These are phyloP conservation scores for Pseudopithomyces chartarum DNA, from an alignment of 2,329 filamentous ascomycete species.

Conservation along the genomic window DNA sequence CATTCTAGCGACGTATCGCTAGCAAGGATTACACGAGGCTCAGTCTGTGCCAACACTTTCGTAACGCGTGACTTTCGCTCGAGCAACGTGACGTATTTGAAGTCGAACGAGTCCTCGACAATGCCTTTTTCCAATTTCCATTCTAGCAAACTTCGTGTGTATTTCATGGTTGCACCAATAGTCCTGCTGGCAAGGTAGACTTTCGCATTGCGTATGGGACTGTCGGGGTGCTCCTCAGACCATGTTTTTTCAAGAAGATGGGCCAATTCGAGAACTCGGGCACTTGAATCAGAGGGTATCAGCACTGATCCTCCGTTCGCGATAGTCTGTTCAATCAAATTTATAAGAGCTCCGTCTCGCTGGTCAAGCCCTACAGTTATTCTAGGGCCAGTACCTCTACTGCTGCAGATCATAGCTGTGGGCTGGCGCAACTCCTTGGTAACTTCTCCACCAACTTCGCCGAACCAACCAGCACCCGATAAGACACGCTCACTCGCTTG, in stretches of 20 bases:
- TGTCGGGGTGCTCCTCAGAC: conserved; percentile 55
- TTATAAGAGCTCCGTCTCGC: conserved; percentile 82
- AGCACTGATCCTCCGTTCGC: conserved; percentile 85
- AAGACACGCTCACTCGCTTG: conserved; percentile 96
- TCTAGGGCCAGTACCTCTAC: conserved; percentile 74
- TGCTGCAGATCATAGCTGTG: conserved; percentile 91
- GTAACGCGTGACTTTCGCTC: conserved; percentile 82
- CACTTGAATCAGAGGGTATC: conserved; percentile 93
- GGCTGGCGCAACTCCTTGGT: conserved; percentile 93
- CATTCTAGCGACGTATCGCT: conserved; percentile 90
- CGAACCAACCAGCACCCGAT: conserved; percentile 90
- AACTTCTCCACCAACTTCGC: conserved; percentile 81
- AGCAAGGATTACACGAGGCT: conserved; percentile 79
- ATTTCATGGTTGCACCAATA: conserved; percentile 84
- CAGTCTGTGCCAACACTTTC: conserved; percentile 62
- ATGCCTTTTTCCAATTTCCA: conserved; percentile 96
- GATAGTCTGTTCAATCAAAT: conserved; percentile 79
- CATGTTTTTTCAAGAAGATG: conserved; percentile 93
- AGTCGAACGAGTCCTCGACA: conserved; percentile 91
- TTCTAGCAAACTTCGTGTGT: conserved; percentile 93
- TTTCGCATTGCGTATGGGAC: conserved; percentile 56
- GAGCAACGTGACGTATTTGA: conserved; percentile 80
- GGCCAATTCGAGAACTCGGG: conserved; percentile 88
- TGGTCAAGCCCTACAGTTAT: conserved; percentile 74
- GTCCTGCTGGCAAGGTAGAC: conserved; percentile 87